These are phyloP conservation scores for Pseudotsuga menziesii DNA, from an alignment of 75 land plant species.

Conservation along the genomic window DNA sequence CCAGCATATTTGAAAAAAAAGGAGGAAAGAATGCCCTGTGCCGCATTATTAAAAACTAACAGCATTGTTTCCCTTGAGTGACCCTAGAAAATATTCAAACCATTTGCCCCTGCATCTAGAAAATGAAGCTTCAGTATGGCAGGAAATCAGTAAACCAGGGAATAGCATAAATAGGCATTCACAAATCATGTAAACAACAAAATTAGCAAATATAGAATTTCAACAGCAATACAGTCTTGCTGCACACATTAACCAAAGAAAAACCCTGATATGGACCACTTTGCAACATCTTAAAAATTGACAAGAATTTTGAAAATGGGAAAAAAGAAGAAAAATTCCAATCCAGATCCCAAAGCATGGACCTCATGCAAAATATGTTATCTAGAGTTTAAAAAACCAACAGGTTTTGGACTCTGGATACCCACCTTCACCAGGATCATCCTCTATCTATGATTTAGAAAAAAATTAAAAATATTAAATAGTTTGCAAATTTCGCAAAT, in stretches of 20 bases:
- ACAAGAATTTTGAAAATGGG: neutral
- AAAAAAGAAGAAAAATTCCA: too few relatives aligned
- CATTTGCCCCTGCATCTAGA: conserved; percentile 48
- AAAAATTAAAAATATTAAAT: too few relatives aligned
- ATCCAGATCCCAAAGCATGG: too few relatives aligned
- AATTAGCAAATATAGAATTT: neutral
- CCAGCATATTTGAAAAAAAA: conserved; percentile 99
- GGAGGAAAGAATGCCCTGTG: conserved; percentile 96
- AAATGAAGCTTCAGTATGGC: neutral
- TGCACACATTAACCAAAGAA: neutral
- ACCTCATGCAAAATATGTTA: too few relatives aligned
- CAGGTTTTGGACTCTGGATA: too few relatives aligned
- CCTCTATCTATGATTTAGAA: too few relatives aligned
- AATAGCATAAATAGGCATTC: neutral
- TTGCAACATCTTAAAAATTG: neutral
- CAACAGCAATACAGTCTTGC: neutral
- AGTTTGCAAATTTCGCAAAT: too few relatives aligned
- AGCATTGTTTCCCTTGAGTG: conserved; percentile 97
- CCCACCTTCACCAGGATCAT: too few relatives aligned
- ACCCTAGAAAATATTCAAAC: conserved; percentile 78
- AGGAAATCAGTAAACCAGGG: neutral
- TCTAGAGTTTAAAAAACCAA: too few relatives aligned
- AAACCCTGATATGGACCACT: neutral
- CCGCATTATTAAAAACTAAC: conserved; percentile 91
- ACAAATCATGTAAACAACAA: neutral